Conservation (phyloP, 257 asterid genomes). For the Osmanthus fragrans region DNA sequence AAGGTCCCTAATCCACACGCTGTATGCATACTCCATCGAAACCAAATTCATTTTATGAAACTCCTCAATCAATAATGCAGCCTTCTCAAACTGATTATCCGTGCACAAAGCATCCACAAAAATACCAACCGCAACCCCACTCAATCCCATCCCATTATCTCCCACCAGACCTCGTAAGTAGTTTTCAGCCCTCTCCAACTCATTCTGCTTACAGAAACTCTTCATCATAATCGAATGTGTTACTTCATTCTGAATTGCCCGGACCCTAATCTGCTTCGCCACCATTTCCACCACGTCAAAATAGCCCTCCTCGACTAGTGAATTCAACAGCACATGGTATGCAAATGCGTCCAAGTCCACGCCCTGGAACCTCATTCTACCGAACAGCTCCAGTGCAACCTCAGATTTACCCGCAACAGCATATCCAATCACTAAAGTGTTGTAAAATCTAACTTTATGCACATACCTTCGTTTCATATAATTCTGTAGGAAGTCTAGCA, state of each 20-base stretch:
- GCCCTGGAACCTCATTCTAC: slow-evolving; percentile 76
- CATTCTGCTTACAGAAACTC: slow-evolving; percentile 53
- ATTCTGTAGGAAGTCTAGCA: slow-evolving; percentile 52
- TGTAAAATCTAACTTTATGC: slow-evolving; percentile 37
- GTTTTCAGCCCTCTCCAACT: slow-evolving; percentile 58
- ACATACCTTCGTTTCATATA: slow-evolving; percentile 34
- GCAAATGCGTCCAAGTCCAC: slow-evolving; percentile 61
- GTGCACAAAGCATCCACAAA: slow-evolving; percentile 66
- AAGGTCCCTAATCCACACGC: slow-evolving; percentile 64
- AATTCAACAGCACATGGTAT: slow-evolving; percentile 71
- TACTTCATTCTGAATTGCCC: slow-evolving; percentile 47
- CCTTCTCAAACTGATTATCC: slow-evolving; percentile 56
- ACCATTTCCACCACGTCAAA: slow-evolving; percentile 53
- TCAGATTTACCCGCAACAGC: slow-evolving; percentile 72
- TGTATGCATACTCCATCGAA: slow-evolving; percentile 55
- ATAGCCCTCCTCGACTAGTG: slow-evolving; percentile 62
- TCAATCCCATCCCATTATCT: slow-evolving; percentile 28
- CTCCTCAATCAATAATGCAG: slow-evolving; percentile 55
- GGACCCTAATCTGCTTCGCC: slow-evolving; percentile 45
- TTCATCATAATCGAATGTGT: slow-evolving; percentile 69
- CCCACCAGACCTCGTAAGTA: slow-evolving; percentile 45
- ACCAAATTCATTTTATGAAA: slow-evolving; percentile 40
- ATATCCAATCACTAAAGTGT: slow-evolving; percentile 72
- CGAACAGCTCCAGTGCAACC: slow-evolving; percentile 65
- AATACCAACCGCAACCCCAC: slow-evolving; percentile 47